Conservation (phyloP, 192 early-diverging fungal genomes). For the Martensiomyces pterosporus region DNA sequence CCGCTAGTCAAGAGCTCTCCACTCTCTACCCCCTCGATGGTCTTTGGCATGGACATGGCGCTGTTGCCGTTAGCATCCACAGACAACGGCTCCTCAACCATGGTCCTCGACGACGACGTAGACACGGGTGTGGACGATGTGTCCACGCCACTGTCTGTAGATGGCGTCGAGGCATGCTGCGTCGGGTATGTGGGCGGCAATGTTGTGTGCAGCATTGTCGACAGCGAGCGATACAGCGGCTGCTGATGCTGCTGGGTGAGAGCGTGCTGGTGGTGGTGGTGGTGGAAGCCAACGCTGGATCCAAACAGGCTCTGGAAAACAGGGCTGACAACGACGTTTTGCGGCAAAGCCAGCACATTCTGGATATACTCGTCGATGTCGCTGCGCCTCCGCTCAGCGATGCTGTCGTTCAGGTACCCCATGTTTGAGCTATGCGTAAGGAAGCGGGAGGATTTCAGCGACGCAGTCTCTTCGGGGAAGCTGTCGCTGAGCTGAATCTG, state of each 20-base stretch:
- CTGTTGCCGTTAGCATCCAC: conserved; percentile 13
- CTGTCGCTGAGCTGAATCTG: conserved; percentile 64
- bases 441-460: conserved; percentile 40
- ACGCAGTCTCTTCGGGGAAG: conserved; percentile 59
- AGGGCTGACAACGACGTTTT: conserved; percentile 50
- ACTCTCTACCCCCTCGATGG: too few relatives aligned
- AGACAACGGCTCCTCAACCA: conserved; percentile 17
- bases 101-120: conserved; percentile 35
- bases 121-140: conserved; percentile 30
- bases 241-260: background rate
- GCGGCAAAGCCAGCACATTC: conserved; percentile 57
- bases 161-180: conserved; percentile 13
- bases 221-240: conserved; percentile 6
- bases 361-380: conserved; percentile 69
- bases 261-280: too few relatives aligned
- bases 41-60: too few relatives aligned
- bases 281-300: conserved; percentile 18
- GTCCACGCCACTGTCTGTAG: conserved; percentile 26
- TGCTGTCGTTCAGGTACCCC: conserved; percentile 59
- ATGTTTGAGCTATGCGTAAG: conserved; percentile 67
- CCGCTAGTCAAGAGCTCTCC: too few relatives aligned
- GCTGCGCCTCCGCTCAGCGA: conserved; percentile 59
- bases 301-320: conserved; percentile 45
- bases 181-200: background rate
- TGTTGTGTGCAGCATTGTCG: conserved; percentile 17